phyloP scores from a whole-genome alignment of 768 basidiomycete species.

The Leccinum barrowsii region DNA sequence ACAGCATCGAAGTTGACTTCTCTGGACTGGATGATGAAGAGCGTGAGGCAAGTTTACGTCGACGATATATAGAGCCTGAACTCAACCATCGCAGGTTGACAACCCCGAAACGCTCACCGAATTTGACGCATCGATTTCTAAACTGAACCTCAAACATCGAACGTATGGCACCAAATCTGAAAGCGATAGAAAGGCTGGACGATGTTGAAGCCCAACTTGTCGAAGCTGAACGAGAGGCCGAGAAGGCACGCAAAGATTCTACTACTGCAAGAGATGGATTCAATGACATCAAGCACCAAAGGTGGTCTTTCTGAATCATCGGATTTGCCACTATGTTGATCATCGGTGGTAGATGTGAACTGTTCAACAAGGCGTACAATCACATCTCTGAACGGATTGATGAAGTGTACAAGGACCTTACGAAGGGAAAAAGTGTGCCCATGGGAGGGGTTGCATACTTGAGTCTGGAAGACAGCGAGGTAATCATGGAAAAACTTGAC shows the following conservation, averaged over 20 bases:
- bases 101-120: conserved; percentile 62
- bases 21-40: conserved; percentile 70
- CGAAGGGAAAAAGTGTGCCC: conserved; percentile 89
- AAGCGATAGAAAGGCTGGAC: conserved; percentile 88
- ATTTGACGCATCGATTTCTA: conserved; percentile 69
- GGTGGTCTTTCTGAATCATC: conserved; percentile 42
- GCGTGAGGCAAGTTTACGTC: conserved; percentile 45
- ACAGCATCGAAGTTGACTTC: conserved; percentile 90
- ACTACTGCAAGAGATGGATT: conserved; percentile 89
- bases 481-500: conserved; percentile 37
- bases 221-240: conserved; percentile 90
- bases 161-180: conserved; percentile 93
- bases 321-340: not conserved
- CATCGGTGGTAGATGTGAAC: conserved; percentile 49
- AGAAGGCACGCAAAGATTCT: conserved; percentile 86
- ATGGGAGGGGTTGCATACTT: conserved; percentile 97
- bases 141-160: conserved; percentile 78
- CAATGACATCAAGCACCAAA: conserved; percentile 77
- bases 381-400: conserved; percentile 96
- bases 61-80: not conserved
- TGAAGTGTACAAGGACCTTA: conserved; percentile 95
- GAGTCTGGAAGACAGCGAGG: conserved; percentile 93
- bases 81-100: conserved; percentile 43
- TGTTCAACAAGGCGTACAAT: conserved; percentile 94
- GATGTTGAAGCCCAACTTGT: conserved; percentile 81